These are phyloP conservation scores for Lanmaoa rubissima DNA, from an alignment of 768 basidiomycete genomes.

Conservation along the genomic window DNA sequence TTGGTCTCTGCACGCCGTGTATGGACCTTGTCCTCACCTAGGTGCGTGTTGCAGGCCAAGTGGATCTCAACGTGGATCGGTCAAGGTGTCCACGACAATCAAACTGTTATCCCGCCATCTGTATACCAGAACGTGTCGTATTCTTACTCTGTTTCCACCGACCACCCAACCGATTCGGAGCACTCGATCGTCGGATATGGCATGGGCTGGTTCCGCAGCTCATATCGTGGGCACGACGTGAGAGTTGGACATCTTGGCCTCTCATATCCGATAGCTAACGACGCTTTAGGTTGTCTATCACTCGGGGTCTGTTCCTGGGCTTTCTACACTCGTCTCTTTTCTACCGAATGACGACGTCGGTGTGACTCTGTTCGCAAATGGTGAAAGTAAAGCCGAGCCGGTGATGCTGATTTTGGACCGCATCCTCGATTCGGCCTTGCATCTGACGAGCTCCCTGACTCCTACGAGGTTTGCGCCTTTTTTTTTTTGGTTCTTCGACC, in stretches of 20 bases:
- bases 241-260: neutral
- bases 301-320: slow-evolving; percentile 35
- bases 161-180: slow-evolving; percentile 9
- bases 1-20: slow-evolving; percentile 12
- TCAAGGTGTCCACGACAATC: slow-evolving; percentile 31
- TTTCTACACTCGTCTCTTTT: slow-evolving; percentile 31
- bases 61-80: slow-evolving; percentile 41
- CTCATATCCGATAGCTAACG: neutral
- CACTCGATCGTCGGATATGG: slow-evolving; percentile 39
- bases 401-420: slow-evolving; percentile 9
- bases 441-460: neutral
- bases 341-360: slow-evolving; percentile 38
- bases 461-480: slow-evolving; percentile 4
- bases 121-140: slow-evolving; percentile 32
- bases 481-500: neutral
- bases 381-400: slow-evolving; percentile 14
- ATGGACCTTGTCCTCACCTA: neutral
- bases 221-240: slow-evolving; percentile 43
- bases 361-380: slow-evolving; percentile 36
- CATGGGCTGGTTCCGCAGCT: slow-evolving; percentile 40
- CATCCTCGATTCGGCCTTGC: slow-evolving; percentile 27
- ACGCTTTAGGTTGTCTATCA: slow-evolving; percentile 35
- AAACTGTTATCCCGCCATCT: slow-evolving; percentile 32
- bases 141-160: slow-evolving; percentile 26
- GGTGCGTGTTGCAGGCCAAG: slow-evolving; percentile 29